These are phyloP conservation scores for Colletotrichum viniferum DNA, from an alignment of 2,329 filamentous ascomycete species.

Conservation along the genomic window DNA sequence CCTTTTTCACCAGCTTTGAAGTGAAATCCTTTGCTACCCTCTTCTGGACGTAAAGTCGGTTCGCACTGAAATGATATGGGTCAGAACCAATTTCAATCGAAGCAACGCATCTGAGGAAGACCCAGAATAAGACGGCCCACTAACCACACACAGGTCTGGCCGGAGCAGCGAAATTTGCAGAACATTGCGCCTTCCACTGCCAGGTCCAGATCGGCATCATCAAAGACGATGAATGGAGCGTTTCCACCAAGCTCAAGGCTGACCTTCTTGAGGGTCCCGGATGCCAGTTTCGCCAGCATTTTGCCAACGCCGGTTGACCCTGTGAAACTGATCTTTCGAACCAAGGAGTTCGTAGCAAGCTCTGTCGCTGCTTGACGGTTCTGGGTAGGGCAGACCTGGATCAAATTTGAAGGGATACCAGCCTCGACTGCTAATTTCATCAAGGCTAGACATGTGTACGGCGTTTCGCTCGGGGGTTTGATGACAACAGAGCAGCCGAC, in stretches of 20 bases:
- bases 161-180: conserved; percentile 74
- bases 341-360: conserved; percentile 33
- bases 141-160: conserved; percentile 68
- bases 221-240: conserved; percentile 78
- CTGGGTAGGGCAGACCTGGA: conserved; percentile 40
- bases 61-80: conserved; percentile 40
- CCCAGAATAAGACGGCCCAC: background rate
- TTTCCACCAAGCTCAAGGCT: conserved; percentile 78
- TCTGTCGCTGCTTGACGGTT: conserved; percentile 19
- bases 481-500: conserved; percentile 74
- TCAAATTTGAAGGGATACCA: conserved; percentile 69
- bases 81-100: background rate
- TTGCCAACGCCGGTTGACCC: conserved; percentile 56
- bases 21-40: conserved; percentile 64
- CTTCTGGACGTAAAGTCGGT: conserved; percentile 59
- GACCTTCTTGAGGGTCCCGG: conserved; percentile 73
- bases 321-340: conserved; percentile 77
- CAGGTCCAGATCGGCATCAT: conserved; percentile 74
- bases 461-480: conserved; percentile 73
- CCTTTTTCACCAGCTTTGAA: conserved; percentile 53
- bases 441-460: conserved; percentile 69
- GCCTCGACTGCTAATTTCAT: conserved; percentile 68
- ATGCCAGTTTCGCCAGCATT: conserved; percentile 70
- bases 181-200: conserved; percentile 70
- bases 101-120: background rate